These are phyloP conservation scores for Schizosaccharomyces cryophilus DNA, from an alignment of 805 yeast species.

Conservation along the genomic window DNA sequence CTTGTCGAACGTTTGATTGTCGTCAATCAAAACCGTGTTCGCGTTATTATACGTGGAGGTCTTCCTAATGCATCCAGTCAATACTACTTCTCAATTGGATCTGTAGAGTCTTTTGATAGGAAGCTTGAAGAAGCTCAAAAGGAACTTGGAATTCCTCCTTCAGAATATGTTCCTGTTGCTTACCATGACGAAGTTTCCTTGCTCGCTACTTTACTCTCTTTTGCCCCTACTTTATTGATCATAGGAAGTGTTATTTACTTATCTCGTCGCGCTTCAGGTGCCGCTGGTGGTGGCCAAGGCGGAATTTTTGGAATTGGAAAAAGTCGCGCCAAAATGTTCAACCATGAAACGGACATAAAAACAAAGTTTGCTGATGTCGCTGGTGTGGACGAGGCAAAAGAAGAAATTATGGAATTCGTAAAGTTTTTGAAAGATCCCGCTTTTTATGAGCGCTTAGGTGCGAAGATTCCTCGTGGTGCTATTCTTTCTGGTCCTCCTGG, in stretches of 20 bases:
- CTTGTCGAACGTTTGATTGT: slow-evolving; percentile 51
- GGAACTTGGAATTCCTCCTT: slow-evolving; percentile 33
- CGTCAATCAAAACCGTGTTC: slow-evolving; percentile 51
- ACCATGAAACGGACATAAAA: slow-evolving; percentile 74
- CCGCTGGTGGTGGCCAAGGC: slow-evolving; percentile 21
- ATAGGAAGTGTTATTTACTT: slow-evolving; percentile 75
- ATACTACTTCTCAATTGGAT: slow-evolving; percentile 57
- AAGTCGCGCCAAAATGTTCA: slow-evolving; percentile 62
- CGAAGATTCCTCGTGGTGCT: slow-evolving; percentile 95
- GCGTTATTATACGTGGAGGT: slow-evolving; percentile 31
- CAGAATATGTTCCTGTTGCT: slow-evolving; percentile 54
- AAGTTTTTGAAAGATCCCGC: slow-evolving; percentile 72
- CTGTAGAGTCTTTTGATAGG: slow-evolving; percentile 68
- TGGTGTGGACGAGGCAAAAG: slow-evolving; percentile 90
- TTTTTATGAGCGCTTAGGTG: slow-evolving; percentile 80
- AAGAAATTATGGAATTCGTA: slow-evolving; percentile 94
- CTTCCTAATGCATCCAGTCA: slow-evolving; percentile 27
- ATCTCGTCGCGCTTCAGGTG: slow-evolving; percentile 36
- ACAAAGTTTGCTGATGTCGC: slow-evolving; percentile 86
- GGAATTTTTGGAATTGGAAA: slow-evolving; percentile 70
- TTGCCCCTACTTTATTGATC: slow-evolving; percentile 70
- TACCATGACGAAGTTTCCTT: slow-evolving; percentile 51
- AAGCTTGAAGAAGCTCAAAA: slow-evolving; percentile 54
- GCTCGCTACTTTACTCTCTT: slow-evolving; percentile 37
- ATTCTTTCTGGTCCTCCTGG: slow-evolving; percentile 96